phyloP scores from a whole-genome alignment of 768 basidiomycete genomes.

The Megacollybia marginata region DNA sequence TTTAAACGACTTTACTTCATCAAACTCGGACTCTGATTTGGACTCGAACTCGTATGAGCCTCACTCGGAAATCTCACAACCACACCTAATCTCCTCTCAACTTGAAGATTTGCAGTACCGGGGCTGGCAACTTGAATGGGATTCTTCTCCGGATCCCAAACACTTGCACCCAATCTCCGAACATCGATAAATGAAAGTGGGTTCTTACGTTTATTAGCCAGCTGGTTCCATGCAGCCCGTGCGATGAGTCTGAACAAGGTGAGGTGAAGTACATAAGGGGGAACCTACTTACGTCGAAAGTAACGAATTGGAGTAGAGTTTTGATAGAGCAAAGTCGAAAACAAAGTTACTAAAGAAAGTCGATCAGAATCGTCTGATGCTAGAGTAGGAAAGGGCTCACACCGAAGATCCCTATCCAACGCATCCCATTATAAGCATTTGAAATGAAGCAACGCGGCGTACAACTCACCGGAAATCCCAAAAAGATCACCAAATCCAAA shows the following conservation, averaged over 20 bases:
- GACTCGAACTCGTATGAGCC: too few relatives aligned
- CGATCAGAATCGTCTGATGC: background rate
- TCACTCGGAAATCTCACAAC: too few relatives aligned
- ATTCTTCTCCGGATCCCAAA: too few relatives aligned
- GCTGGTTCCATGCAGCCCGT: conserved; percentile 2
- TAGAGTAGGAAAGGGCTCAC: background rate
- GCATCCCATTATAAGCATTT: background rate
- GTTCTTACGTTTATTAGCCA: background rate
- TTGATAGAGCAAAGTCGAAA: conserved; percentile 3
- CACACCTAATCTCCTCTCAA: too few relatives aligned
- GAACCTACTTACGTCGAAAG: background rate
- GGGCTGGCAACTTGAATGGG: too few relatives aligned
- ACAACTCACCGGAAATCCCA: background rate
- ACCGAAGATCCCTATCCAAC: background rate
- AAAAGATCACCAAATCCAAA: conserved; percentile 1
- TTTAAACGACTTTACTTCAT: too few relatives aligned
- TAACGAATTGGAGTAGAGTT: conserved; percentile 3
- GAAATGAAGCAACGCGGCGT: too few relatives aligned
- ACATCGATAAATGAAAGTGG: conserved; percentile 1
- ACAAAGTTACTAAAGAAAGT: background rate
- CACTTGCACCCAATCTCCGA: background rate
- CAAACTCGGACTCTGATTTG: too few relatives aligned
- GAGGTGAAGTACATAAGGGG: background rate
- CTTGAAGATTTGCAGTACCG: too few relatives aligned
- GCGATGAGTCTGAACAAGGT: conserved; percentile 1